Percentiles rank a stretch among this genome's conserved stretches.
Conservation (phyloP, 805 yeast species). For the Wickerhamiella sergipiensis region DNA sequence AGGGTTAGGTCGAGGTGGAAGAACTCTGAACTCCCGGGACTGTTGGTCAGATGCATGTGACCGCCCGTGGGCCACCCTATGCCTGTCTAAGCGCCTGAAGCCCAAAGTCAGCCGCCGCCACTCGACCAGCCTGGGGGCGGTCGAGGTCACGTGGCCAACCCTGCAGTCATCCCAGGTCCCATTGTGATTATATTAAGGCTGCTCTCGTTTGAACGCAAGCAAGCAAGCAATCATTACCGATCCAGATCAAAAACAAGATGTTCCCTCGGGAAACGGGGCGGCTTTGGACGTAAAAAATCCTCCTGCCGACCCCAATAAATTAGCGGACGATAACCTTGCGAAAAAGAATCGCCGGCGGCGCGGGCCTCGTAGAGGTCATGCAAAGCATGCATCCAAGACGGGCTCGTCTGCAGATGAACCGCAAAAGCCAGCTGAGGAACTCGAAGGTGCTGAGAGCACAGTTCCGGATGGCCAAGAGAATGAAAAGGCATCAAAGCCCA, state of each 20-base stretch:
- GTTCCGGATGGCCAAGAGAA: neutral
- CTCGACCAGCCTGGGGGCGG: no score
- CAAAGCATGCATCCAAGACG: neutral
- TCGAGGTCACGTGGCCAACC: no score
- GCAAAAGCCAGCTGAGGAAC: neutral
- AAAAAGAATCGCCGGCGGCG: neutral
- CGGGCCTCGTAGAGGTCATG: neutral
- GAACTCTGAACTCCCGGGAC: neutral
- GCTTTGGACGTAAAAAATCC: neutral
- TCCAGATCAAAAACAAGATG: neutral
- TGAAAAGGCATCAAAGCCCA: neutral
- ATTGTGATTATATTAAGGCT: neutral
- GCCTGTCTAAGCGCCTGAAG: no score
- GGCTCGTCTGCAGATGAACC: neutral
- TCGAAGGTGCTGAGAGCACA: neutral
- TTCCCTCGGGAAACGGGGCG: neutral
- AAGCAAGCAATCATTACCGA: neutral
- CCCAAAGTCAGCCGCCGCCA: no score
- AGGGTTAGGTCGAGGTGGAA: neutral
- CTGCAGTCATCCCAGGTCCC: neutral
- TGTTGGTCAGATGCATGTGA: neutral
- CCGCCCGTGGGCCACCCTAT: neutral
- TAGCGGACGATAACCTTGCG: neutral
- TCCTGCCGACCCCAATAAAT: neutral
- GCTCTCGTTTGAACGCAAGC: neutral